Conservation (phyloP, 1,284 basidiomycete genomes). For the Entoloma clypeatum region DNA sequence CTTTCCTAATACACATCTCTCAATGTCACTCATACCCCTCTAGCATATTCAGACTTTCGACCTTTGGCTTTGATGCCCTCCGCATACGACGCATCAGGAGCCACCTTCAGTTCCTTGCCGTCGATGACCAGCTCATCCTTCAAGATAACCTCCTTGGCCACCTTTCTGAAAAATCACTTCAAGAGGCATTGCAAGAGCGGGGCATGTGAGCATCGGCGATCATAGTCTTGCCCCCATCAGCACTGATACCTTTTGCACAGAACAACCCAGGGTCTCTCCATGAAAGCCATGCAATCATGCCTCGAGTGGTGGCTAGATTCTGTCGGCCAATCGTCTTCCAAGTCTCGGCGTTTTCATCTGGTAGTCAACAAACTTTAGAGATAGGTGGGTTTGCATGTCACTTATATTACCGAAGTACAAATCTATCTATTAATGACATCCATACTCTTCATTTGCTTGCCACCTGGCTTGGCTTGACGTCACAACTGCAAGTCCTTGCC, state of each 20-base stretch:
- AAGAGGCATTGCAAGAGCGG: conserved; percentile 64
- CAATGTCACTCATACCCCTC: conserved; percentile 6
- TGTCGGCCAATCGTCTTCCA: conserved; percentile 26
- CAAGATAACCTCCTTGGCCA: conserved; percentile 43
- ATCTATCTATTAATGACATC: neutral
- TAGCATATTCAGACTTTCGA: conserved; percentile 52
- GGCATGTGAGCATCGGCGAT: conserved; percentile 57
- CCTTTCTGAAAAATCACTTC: conserved; percentile 51
- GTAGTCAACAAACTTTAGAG: conserved; percentile 16
- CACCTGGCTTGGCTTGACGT: conserved; percentile 25
- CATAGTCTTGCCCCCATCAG: neutral
- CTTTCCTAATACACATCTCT: conserved; percentile 3
- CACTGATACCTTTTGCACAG: conserved; percentile 24
- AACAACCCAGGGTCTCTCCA: conserved; percentile 34
- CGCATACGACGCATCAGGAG: conserved; percentile 51
- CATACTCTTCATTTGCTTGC: too few species aligned
- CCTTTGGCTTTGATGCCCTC: conserved; percentile 49
- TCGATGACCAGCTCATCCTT: conserved; percentile 58
- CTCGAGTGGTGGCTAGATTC: conserved; percentile 63
- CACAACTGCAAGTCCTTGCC: conserved; percentile 60
- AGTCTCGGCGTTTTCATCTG: conserved; percentile 28
- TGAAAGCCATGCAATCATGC: conserved; percentile 41
- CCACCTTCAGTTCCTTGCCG: conserved; percentile 50
- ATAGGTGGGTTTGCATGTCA: conserved; percentile 22
- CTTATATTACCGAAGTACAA: conserved; percentile 7